phyloP scores from a whole-genome alignment of 2,329 filamentous ascomycete species.

The Epichloe hybrida region DNA sequence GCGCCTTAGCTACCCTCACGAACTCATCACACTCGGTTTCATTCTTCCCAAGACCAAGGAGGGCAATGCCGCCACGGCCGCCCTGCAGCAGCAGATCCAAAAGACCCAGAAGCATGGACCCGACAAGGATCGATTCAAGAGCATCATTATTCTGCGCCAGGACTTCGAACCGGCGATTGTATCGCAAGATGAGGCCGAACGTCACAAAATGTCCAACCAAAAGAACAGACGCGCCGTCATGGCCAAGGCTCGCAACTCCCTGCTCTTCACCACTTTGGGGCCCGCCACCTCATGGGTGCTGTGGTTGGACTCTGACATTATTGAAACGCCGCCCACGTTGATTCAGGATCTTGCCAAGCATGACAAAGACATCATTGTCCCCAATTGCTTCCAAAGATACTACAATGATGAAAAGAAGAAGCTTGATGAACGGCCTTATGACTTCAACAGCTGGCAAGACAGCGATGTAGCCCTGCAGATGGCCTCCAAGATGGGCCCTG shows the following conservation, averaged over 20 bases:
- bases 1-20: slow-evolving; percentile 75
- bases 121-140: slow-evolving; percentile 73
- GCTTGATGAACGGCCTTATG: slow-evolving; percentile 71
- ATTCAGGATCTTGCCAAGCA: slow-evolving; percentile 86
- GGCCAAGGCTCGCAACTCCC: slow-evolving; percentile 84
- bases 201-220: slow-evolving; percentile 86
- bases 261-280: slow-evolving; percentile 89
- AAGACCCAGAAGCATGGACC: slow-evolving; percentile 69
- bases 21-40: slow-evolving; percentile 88
- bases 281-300: slow-evolving; percentile 90
- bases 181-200: slow-evolving; percentile 75
- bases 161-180: slow-evolving; percentile 75
- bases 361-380: slow-evolving; percentile 82
- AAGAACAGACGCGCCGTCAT: slow-evolving; percentile 77
- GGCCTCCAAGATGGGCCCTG: slow-evolving; percentile 66
- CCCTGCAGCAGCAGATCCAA: slow-evolving; percentile 71
- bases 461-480: slow-evolving; percentile 66
- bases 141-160: slow-evolving; percentile 86
- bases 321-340: slow-evolving; percentile 72
- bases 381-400: slow-evolving; percentile 90
- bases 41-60: slow-evolving; percentile 91
- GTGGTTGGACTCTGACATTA: slow-evolving; percentile 85
- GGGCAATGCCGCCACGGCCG: slow-evolving; percentile 72
- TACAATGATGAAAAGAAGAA: slow-evolving; percentile 54
- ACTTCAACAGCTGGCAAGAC: slow-evolving; percentile 97